Evolutionary conservation across 1,284 basidiomycete genomes (phyloP), one percentile per base, ranked within the genome.

Genomic region (Ceratobasidium sp.): DNA sequence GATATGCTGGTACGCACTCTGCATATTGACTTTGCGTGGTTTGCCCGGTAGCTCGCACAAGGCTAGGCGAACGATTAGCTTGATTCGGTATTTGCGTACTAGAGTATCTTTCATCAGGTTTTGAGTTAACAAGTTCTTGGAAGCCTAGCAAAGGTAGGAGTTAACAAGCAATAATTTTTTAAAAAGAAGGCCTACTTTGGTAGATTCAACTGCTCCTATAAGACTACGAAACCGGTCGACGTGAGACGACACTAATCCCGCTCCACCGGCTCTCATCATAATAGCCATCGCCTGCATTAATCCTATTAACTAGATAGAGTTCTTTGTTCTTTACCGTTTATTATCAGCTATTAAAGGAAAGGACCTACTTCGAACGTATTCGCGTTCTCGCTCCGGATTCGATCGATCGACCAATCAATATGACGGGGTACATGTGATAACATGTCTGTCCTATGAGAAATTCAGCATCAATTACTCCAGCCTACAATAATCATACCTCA

Each of bases 231-330:
- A 84, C 0, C 83, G 81, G 20, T 86, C 81, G n/a, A 87, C 82
- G 71, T 88, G 85, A 5, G 83, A 81, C 23, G 87, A 85, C 20
- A 93, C 86, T 73, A 90, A 88, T 51, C 91, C 89, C 2, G 88
- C 86, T 20, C 93, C 88, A 0, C 90, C 90, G 0, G 91, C 89
- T 83, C 95, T 95, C 63, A 89, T 85, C 5, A 95, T 88, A 82
- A 94, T 91, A 77, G 92, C 94, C 0, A 96, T 84, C 18, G 94
- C 92, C 82, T 94, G 93, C 46, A 95, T 85, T 44, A 91, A 83
- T 3, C 94, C 94, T 9, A 95, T 91, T 5, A 88, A 87, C 93
- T 95, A 78, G 3, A 77, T 61, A n/a, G 20, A 71, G 13, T 20
- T 7, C 53, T 33, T 60, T 56, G 9, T 56, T 56, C 18, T 6